Evolutionary conservation across 345 rosid species (phyloP).

Genomic region (Linum trigynum): DNA sequence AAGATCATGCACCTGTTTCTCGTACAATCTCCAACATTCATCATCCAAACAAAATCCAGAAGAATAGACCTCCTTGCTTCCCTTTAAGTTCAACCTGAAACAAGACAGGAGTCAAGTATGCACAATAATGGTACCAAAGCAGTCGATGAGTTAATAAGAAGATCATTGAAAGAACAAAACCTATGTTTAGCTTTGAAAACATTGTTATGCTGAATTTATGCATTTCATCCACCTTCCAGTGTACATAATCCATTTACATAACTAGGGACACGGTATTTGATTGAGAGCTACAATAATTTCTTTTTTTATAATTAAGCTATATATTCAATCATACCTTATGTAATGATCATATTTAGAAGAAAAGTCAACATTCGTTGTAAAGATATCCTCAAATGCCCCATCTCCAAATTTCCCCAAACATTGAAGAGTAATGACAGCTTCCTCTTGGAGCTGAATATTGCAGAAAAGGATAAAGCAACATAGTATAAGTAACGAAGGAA

Average conservation of each 20-base stretch:
- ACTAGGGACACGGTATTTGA: background rate
- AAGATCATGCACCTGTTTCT: conserved; percentile 58
- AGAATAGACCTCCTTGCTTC: conserved; percentile 32
- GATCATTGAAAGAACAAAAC: background rate
- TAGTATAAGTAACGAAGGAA: background rate
- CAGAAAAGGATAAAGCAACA: conserved; percentile 4
- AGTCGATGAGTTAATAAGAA: background rate
- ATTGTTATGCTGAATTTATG: background rate
- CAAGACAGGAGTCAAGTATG: conserved; percentile 16
- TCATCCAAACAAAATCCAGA: conserved; percentile 77
- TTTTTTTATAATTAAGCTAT: too few relatives aligned
- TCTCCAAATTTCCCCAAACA: conserved; percentile 62
- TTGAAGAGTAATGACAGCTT: conserved; percentile 56
- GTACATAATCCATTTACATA: background rate
- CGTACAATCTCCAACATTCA: conserved; percentile 82
- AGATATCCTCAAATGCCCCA: conserved; percentile 69
- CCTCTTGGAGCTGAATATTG: conserved; percentile 59
- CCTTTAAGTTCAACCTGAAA: conserved; percentile 61
- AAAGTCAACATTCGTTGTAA: conserved; percentile 66
- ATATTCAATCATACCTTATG: conserved; percentile 41
- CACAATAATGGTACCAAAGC: conserved; percentile 7
- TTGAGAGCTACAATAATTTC: background rate
- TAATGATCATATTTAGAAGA: conserved; percentile 71
- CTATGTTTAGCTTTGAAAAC: background rate
- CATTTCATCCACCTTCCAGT: background rate